A percentile compares a stretch with the other conserved stretches of the same genome.
phyloP scores from a whole-genome alignment of 371 early-diverging fungal species.

The Mucor velutinosus region DNA sequence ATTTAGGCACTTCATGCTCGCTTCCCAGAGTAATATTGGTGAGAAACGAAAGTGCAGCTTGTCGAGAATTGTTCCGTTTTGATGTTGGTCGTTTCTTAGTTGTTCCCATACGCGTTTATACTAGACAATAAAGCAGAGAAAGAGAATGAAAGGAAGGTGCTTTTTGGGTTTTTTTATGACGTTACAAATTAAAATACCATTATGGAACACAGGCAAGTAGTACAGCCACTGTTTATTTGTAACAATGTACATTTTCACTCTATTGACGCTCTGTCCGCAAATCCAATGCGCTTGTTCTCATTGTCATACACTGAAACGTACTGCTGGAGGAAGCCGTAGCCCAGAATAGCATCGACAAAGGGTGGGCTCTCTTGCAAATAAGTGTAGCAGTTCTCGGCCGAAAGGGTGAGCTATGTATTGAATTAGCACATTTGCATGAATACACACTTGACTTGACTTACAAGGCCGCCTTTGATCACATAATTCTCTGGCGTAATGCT shows the following conservation, averaged over 20 bases:
- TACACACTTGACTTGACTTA: constrained; percentile 8
- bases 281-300: constrained; percentile 40
- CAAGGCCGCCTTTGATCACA: constrained; percentile 31
- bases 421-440: background rate
- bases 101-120: constrained; percentile 35
- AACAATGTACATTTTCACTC: background rate
- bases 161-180: background rate
- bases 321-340: constrained; percentile 51
- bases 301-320: constrained; percentile 46
- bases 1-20: constrained; percentile 18
- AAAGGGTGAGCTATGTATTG: constrained; percentile 11
- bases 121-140: background rate
- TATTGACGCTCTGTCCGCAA: constrained; percentile 27
- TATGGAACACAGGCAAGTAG: background rate
- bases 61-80: constrained; percentile 49
- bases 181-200: background rate
- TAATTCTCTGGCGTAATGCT: constrained; percentile 35
- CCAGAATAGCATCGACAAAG: constrained; percentile 41
- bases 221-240: background rate
- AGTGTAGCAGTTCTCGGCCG: constrained; percentile 32
- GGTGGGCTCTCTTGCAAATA: constrained; percentile 43
- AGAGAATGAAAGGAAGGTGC: background rate
- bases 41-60: constrained; percentile 44
- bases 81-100: constrained; percentile 43
- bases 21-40: constrained; percentile 46